These are phyloP conservation scores for Cytospora mali DNA, from an alignment of 2,329 filamentous ascomycete species.

Conservation along the genomic window DNA sequence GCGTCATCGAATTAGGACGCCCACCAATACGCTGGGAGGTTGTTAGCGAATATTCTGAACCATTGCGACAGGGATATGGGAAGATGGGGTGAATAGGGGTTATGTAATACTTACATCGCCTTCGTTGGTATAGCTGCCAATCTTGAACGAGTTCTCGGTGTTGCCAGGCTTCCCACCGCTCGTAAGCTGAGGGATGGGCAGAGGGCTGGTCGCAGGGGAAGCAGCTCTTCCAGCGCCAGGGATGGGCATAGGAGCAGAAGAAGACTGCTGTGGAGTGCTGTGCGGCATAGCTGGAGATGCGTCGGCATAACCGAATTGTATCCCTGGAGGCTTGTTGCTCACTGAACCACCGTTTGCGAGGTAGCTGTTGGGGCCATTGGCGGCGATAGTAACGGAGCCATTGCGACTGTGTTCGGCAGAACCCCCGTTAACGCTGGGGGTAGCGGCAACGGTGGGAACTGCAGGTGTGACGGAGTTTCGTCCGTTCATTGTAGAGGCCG, in stretches of 20 bases:
- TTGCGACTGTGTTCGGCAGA: conserved; percentile 77
- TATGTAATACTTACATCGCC: conserved; percentile 68
- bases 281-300: conserved; percentile 64
- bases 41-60: conserved; percentile 26
- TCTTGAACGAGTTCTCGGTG: conserved; percentile 64
- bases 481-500: conserved; percentile 83
- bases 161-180: conserved; percentile 75
- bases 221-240: conserved; percentile 70
- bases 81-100: neutral
- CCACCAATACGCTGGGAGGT: conserved; percentile 65
- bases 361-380: conserved; percentile 75
- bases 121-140: conserved; percentile 80
- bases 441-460: conserved; percentile 66
- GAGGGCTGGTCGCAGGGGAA: conserved; percentile 86
- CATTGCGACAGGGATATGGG: conserved; percentile 29
- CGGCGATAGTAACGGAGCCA: conserved; percentile 87
- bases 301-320: conserved; percentile 81
- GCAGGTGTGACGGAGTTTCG: conserved; percentile 71
- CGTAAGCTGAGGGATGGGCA: conserved; percentile 85
- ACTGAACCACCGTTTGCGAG: conserved; percentile 72
- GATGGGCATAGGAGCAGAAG: conserved; percentile 63
- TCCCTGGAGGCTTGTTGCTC: conserved; percentile 58
- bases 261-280: conserved; percentile 64
- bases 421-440: conserved; percentile 68
- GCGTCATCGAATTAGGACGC: conserved; percentile 57